Conservation (phyloP, 495 filamentous ascomycete species). For the Xylaria grammica region DNA sequence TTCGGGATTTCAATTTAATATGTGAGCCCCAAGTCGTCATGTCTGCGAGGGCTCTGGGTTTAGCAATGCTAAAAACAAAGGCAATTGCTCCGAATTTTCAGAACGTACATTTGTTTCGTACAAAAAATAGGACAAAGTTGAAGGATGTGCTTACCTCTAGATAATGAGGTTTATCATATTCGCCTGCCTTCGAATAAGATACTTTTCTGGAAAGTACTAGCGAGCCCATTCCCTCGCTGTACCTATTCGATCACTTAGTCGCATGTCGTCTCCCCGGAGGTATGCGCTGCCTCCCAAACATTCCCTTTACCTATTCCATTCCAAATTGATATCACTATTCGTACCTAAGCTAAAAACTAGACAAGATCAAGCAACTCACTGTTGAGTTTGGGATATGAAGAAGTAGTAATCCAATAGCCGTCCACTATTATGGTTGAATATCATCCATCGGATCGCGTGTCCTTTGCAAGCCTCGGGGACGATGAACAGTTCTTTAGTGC, state of each 20-base stretch:
- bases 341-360: conserved; percentile 13
- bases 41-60: not conserved
- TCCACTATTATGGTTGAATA: conserved; percentile 14
- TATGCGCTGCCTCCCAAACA: not conserved
- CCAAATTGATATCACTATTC: conserved; percentile 22
- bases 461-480: conserved; percentile 18
- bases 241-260: not conserved
- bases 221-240: not conserved
- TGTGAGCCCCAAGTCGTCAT: no score
- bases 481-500: conserved; percentile 19
- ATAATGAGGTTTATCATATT: not conserved
- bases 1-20: no score
- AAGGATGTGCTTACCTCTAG: not conserved
- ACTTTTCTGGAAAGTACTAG: not conserved
- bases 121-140: not conserved
- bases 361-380: not conserved
- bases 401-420: not conserved
- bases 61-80: not conserved
- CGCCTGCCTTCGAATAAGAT: not conserved
- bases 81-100: not conserved
- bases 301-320: conserved; percentile 8
- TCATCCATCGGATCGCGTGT: conserved; percentile 13
- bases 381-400: conserved; percentile 1
- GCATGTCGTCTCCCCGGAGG: not conserved
- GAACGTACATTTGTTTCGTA: not conserved